Base-by-base conservation (phyloP, 129 eudicot genomes). In the Artemisia tridentata region DNA sequence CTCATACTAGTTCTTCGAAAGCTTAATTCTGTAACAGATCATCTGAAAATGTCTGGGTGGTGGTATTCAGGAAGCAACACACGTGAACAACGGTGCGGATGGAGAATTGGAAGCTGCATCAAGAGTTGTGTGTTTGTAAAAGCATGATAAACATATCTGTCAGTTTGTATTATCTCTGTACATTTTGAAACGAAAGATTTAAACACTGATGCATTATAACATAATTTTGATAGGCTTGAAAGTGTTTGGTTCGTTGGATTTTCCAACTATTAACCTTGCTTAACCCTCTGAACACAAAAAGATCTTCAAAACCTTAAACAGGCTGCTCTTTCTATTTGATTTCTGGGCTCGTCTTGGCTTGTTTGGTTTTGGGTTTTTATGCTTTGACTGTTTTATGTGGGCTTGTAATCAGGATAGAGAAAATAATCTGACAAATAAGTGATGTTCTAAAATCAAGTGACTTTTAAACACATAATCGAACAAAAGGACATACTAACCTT, bases 41-140 rank as follows among this genome's bases (percentile, higher is more conserved):
- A 14, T 60, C 45, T 38, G 45, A 56, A 51, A 50, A 7, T 17
- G 13, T 46, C 20, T 76, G 23, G 46, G 5, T 65, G 63, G 21
- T 10, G 41, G 15, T 8, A 50, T 72, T 11, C 63, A 78, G 77
- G 81, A 78, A 71, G 54, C 65, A 63, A 71, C 10, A 43, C 21
- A 54, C 70, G 51, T 54, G 56, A 53, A 51, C 15, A 78, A 63
- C 41, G 67, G 50, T 66, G 66, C 25, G 50, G 80, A 68, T 18
- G 61, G 81, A 64, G 72, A 63, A 27, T 25, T 34, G 71, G 75
- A 69, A 75, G 55, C 52, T 21, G 14, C 61, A 67, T 47, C 68
- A 57, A 67, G 80, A 67, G 72, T 67, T 50, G 49, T 78, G 57
- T 54, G 77, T 71, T 67, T 54, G 67, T 78, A 71, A 78, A 63